Evolutionary conservation across 1,284 basidiomycete species (phyloP).

Genomic region (Macrocystidia cucumis): DNA sequence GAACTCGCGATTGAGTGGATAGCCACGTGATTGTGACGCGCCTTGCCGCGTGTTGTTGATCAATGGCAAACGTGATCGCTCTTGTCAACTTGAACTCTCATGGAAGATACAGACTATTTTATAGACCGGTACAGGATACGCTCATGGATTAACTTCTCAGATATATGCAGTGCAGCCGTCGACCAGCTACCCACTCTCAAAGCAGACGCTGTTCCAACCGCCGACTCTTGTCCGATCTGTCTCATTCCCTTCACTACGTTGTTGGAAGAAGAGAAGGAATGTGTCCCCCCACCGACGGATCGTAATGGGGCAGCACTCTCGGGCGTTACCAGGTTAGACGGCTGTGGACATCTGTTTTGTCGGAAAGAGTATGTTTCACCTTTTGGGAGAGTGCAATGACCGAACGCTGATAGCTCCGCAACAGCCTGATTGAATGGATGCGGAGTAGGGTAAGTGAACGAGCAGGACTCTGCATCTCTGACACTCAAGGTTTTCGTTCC

Average conservation of each 20-base stretch:
- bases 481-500: conserved; percentile 2
- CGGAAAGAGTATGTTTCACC: conserved; percentile 44
- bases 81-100: too few relatives aligned
- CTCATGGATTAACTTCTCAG: too few relatives aligned
- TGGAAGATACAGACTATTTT: too few relatives aligned
- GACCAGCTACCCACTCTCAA: conserved; percentile 41
- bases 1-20: too few relatives aligned
- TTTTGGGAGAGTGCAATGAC: conserved; percentile 6
- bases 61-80: too few relatives aligned
- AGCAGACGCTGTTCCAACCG: conserved; percentile 31
- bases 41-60: too few relatives aligned
- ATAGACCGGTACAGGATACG: too few relatives aligned
- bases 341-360: conserved; percentile 64
- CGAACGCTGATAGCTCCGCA: neutral
- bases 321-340: conserved; percentile 48
- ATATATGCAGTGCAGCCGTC: too few relatives aligned
- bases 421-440: conserved; percentile 60
- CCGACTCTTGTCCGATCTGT: conserved; percentile 60
- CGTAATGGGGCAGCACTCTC: conserved; percentile 7
- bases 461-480: conserved; percentile 4
- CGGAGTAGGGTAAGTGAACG: conserved; percentile 35
- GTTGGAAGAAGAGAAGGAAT: conserved; percentile 24
- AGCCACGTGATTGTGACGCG: conserved; percentile 8
- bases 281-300: too few relatives aligned
- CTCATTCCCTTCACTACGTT: conserved; percentile 41